Evolutionary conservation across 306 rosid genomes (phyloP).

Genomic region (Delonix regia): DNA sequence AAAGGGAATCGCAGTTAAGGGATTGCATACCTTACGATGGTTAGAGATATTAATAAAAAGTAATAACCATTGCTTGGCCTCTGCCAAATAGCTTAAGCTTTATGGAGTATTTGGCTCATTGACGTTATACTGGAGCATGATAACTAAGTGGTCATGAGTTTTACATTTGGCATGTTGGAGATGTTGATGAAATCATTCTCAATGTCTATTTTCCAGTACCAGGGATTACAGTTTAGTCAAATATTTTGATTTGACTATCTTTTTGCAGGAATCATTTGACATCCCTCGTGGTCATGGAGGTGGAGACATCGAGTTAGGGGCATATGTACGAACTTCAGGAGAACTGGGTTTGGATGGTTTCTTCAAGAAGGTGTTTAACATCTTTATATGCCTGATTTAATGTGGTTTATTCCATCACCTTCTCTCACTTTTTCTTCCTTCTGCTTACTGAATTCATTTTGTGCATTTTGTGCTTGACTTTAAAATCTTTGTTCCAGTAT

Average conservation of each 20-base stretch:
- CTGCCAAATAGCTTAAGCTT: background rate
- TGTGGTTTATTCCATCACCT: slow-evolving; percentile 6
- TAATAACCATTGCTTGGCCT: background rate
- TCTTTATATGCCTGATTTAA: slow-evolving; percentile 9
- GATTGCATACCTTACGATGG: background rate
- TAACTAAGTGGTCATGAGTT: background rate
- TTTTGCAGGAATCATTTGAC: slow-evolving; percentile 82
- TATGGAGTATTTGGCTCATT: background rate
- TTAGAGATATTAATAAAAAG: background rate
- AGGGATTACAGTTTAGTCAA: background rate
- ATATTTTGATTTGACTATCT: slow-evolving; percentile 21
- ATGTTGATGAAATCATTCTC: background rate
- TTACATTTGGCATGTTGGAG: background rate
- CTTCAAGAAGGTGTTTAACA: slow-evolving; percentile 69
- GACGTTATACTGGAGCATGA: background rate
- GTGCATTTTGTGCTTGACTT: background rate
- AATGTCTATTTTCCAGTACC: background rate
- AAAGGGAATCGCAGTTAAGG: background rate
- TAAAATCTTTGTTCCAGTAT: background rate
- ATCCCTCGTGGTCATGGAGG: slow-evolving; percentile 62
- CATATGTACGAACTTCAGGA: slow-evolving; percentile 59
- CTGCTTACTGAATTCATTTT: slow-evolving; percentile 12
- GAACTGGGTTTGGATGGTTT: slow-evolving; percentile 74
- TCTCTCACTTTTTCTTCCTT: background rate
- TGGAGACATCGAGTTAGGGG: slow-evolving; percentile 74